Evolutionary conservation across 1,284 basidiomycete species (phyloP).

Genomic region (Crucibulum cyathiforme): DNA sequence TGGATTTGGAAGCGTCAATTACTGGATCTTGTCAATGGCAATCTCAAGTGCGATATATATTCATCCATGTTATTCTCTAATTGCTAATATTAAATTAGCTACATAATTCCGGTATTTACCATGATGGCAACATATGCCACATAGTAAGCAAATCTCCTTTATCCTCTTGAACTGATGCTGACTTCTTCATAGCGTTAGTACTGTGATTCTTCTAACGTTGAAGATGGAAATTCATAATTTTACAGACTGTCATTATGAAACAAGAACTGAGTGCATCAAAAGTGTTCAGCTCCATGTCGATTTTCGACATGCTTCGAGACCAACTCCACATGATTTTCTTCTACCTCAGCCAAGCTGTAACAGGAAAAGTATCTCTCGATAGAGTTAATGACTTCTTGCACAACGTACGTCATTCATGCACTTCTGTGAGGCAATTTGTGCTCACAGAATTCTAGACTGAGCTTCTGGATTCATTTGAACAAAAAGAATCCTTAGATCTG

Average conservation of each 20-base stretch:
- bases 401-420: constrained; percentile 4
- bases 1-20: constrained; percentile 52
- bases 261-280: constrained; percentile 30
- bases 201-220: too few species aligned
- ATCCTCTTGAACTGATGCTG: not conserved
- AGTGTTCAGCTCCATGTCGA: constrained; percentile 37
- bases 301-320: constrained; percentile 28
- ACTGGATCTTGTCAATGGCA: not conserved
- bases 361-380: constrained; percentile 55
- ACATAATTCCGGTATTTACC: not conserved
- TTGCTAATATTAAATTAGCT: constrained; percentile 6
- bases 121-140: not conserved
- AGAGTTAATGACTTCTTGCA: constrained; percentile 56
- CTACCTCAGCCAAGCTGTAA: not conserved
- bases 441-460: constrained; percentile 45
- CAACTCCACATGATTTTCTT: constrained; percentile 1
- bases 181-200: not conserved
- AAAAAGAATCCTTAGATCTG: constrained; percentile 11
- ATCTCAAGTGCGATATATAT: constrained; percentile 40
- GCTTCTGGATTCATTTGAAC: constrained; percentile 53
- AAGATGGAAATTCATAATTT: not conserved
- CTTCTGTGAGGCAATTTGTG: not conserved
- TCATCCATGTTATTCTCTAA: constrained; percentile 32
- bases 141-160: not conserved
- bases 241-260: not conserved